phyloP scores from a whole-genome alignment of 306 rosid species.

The Castanospermum australe region DNA sequence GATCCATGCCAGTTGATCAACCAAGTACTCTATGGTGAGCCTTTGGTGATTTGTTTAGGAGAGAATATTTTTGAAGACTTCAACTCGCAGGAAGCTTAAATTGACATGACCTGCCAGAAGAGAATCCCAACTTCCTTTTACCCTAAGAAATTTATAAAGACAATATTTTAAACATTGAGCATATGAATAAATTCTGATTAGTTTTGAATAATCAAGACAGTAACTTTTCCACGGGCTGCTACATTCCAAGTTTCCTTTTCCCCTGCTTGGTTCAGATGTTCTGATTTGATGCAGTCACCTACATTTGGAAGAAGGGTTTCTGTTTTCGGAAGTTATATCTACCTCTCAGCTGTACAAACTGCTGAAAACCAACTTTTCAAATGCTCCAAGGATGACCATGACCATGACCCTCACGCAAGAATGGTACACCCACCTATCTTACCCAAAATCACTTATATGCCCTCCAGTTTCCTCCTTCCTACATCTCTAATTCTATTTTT shows the following conservation, averaged over 20 bases:
- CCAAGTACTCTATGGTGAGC: slow-evolving; percentile 22
- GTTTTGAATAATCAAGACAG: slow-evolving; percentile 9
- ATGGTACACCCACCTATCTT: slow-evolving; percentile 51
- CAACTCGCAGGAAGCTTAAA: slow-evolving; percentile 8
- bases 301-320: slow-evolving; percentile 34
- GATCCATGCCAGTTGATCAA: slow-evolving; percentile 28
- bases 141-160: background rate
- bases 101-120: background rate
- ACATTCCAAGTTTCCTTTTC: background rate
- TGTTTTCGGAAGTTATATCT: slow-evolving; percentile 48
- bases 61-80: slow-evolving; percentile 18
- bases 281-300: slow-evolving; percentile 43
- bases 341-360: slow-evolving; percentile 52
- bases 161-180: background rate
- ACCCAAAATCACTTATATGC: background rate
- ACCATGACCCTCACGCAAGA: slow-evolving; percentile 30
- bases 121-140: background rate
- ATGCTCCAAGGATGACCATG: slow-evolving; percentile 39
- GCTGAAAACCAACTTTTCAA: slow-evolving; percentile 51
- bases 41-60: slow-evolving; percentile 14
- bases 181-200: background rate
- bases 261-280: slow-evolving; percentile 30
- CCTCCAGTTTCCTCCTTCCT: slow-evolving; percentile 13
- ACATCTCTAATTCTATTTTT: slow-evolving; percentile 1
- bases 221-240: background rate